Conservation (phyloP, 495 filamentous ascomycete species). For the Hyaloscypha variabilis region DNA sequence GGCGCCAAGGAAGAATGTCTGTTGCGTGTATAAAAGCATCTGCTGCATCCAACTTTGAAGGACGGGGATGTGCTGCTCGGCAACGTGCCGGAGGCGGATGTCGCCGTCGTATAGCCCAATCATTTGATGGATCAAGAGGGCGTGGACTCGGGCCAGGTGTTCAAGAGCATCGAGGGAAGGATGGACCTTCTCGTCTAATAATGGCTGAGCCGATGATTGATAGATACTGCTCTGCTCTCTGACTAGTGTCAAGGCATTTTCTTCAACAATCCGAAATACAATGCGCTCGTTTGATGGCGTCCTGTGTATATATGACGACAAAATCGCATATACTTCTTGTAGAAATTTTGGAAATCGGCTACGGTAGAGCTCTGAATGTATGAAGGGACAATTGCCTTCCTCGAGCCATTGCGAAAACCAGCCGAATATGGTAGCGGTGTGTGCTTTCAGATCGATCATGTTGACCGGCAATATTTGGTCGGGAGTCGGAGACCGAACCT, state of each 20-base stretch:
- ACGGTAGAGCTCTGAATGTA: slow-evolving; percentile 7
- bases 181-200: background rate
- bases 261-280: slow-evolving; percentile 11
- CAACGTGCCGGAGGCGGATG: slow-evolving; percentile 47
- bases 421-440: background rate
- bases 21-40: too few species aligned
- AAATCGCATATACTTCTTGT: slow-evolving; percentile 7
- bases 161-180: slow-evolving; percentile 6
- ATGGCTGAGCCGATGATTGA: background rate
- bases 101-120: slow-evolving; percentile 60
- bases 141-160: slow-evolving; percentile 48
- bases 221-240: background rate
- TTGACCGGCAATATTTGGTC: too few species aligned
- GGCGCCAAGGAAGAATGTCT: too few species aligned
- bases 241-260: background rate
- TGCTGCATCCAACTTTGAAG: slow-evolving; percentile 47
- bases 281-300: slow-evolving; percentile 7
- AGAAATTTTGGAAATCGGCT: background rate
- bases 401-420: slow-evolving; percentile 9
- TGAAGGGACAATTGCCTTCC: slow-evolving; percentile 9
- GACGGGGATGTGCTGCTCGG: slow-evolving; percentile 48
- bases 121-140: slow-evolving; percentile 51
- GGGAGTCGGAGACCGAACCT: background rate
- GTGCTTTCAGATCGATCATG: background rate
- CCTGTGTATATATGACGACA: slow-evolving; percentile 9